phyloP scores from a whole-genome alignment of 192 early-diverging fungal species.

The Umbelopsis sp. region DNA sequence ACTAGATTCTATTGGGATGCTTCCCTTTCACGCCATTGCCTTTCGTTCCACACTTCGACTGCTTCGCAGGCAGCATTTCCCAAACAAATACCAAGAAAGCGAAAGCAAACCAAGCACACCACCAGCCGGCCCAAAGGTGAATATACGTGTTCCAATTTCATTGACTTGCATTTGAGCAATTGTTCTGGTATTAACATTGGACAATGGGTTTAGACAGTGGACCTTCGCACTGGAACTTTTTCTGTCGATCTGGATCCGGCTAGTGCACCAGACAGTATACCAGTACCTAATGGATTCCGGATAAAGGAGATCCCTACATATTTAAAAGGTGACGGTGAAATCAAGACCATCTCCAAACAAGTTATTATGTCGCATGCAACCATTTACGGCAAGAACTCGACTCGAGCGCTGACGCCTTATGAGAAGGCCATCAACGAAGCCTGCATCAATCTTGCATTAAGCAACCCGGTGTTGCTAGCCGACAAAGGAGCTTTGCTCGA shows the following conservation, averaged over 20 bases:
- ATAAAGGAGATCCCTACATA: neutral
- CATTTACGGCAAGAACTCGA: slow-evolving; percentile 59
- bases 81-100: slow-evolving; percentile 30
- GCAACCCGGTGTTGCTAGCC: slow-evolving; percentile 45
- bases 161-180: neutral
- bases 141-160: neutral
- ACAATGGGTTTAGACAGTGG: neutral
- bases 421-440: slow-evolving; percentile 58
- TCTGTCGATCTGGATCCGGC: slow-evolving; percentile 37
- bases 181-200: neutral
- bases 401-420: slow-evolving; percentile 52
- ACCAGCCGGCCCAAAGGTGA: neutral
- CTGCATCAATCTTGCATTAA: slow-evolving; percentile 47
- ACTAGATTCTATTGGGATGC: slow-evolving; percentile 47
- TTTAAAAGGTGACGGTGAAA: slow-evolving; percentile 20
- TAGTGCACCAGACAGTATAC: slow-evolving; percentile 32
- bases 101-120: slow-evolving; percentile 14
- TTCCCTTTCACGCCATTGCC: slow-evolving; percentile 55
- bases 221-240: slow-evolving; percentile 26
- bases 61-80: slow-evolving; percentile 39
- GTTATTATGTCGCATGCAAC: slow-evolving; percentile 53
- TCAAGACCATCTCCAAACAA: slow-evolving; percentile 33
- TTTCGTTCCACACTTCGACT: slow-evolving; percentile 53
- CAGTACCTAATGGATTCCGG: slow-evolving; percentile 19
- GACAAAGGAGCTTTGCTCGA: slow-evolving; percentile 53